These are phyloP conservation scores for Scalesia atractyloides DNA, from an alignment of 129 eudicot genomes.

Conservation along the genomic window DNA sequence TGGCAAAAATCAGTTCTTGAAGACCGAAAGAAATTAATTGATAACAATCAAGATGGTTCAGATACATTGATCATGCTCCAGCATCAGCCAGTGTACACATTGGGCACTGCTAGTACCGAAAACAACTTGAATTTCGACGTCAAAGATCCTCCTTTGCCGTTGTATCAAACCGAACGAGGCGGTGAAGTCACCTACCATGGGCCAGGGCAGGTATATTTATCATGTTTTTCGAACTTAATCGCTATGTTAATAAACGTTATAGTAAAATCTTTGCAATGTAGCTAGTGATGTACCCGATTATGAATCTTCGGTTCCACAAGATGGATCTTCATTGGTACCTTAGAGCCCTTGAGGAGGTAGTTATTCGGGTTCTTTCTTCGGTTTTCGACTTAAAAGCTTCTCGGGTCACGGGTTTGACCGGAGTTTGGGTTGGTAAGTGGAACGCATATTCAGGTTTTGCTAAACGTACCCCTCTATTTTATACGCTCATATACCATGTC, in stretches of 20 bases:
- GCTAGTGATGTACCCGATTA: conserved; percentile 86
- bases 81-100: conserved; percentile 86
- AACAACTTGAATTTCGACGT: conserved; percentile 57
- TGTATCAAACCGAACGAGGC: conserved; percentile 85
- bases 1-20: conserved; percentile 78
- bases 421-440: conserved; percentile 61
- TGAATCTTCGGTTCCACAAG: conserved; percentile 76
- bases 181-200: conserved; percentile 99
- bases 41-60: conserved; percentile 48
- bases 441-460: background rate
- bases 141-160: conserved; percentile 62
- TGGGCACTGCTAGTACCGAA: conserved; percentile 82
- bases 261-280: conserved; percentile 34
- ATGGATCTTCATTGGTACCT: conserved; percentile 99
- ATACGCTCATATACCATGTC: no score
- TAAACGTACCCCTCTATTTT: background rate
- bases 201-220: conserved; percentile 82
- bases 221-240: background rate
- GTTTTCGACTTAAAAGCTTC: conserved; percentile 67
- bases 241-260: background rate
- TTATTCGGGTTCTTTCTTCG: conserved; percentile 66
- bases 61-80: conserved; percentile 69
- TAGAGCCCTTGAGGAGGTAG: conserved; percentile 85
- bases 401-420: conserved; percentile 50
- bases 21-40: conserved; percentile 51